These are phyloP conservation scores for Casaregolazyma suthepensis DNA, from an alignment of 1,139 yeast genomes.

Conservation along the genomic window DNA sequence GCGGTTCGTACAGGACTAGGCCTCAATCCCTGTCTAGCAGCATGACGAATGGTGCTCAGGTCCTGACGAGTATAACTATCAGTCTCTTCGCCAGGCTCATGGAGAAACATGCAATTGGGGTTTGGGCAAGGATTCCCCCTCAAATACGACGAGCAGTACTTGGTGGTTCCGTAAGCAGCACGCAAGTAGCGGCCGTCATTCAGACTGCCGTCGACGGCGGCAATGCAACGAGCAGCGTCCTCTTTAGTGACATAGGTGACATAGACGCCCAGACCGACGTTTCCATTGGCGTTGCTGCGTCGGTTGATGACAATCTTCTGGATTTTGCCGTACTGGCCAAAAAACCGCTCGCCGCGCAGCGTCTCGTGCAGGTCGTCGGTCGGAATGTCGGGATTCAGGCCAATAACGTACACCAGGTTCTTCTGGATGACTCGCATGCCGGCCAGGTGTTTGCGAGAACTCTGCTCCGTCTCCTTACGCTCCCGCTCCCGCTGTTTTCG, in stretches of 20 bases:
- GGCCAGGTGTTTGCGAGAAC: conserved; percentile 71
- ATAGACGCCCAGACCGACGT: conserved; percentile 88
- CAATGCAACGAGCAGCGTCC: conserved; percentile 89
- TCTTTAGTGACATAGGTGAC: conserved; percentile 91
- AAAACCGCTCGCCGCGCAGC: conserved; percentile 83
- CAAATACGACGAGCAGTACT: conserved; percentile 91
- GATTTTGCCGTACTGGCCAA: conserved; percentile 97
- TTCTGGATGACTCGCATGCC: conserved; percentile 98
- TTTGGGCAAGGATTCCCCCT: conserved; percentile 97
- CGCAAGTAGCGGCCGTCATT: conserved; percentile 82
- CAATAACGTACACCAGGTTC: conserved; percentile 93
- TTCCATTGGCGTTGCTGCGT: conserved; percentile 46
- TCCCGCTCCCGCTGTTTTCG: conserved; percentile 88
- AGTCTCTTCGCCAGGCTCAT: conserved; percentile 99
- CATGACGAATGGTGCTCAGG: conserved; percentile 67
- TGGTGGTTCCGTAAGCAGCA: conserved; percentile 98
- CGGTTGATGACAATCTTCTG: conserved; percentile 89
- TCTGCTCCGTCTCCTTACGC: conserved; percentile 72
- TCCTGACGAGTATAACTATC: conserved; percentile 94
- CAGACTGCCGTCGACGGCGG: conserved; percentile 88
- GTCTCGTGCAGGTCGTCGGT: conserved; percentile 85
- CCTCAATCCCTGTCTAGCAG: conserved; percentile 20
- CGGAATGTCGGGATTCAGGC: conserved; percentile 83
- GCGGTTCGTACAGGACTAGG: conserved; percentile 28
- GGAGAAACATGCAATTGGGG: conserved; percentile 98